Base-by-base conservation (phyloP, 2,329 filamentous ascomycete species). In the Pseudogymnoascus sp. region DNA sequence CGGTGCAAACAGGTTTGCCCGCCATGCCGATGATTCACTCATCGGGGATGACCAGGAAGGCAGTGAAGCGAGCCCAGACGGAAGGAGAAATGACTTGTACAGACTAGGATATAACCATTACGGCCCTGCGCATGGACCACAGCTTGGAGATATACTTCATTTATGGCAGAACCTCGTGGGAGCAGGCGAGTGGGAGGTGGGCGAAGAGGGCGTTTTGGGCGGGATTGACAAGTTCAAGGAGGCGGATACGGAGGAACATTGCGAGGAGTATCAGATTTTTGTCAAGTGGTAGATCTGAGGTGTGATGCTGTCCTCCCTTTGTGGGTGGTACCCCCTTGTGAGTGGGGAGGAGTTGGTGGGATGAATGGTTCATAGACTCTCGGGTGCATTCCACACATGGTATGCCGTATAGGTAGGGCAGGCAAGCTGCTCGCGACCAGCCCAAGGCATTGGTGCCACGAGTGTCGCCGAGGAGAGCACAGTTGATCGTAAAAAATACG, bases 61-160 rank as follows among this genome's bases (percentile, higher is more conserved):
- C 40, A 47, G 15, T 17, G 15, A 11, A 15, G 21, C 21, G 21
- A 21, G 21, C 21, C 41, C 41, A 17, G 9, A 10, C 5, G 59
- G 61, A 17, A 31, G 58, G 39, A 59, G 59, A 36, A 61, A 62
- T 58, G 61, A 62, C 17, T 31, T 67, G 21, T 66, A 66, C 60
- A 62, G 64, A 60, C 57, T 60, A 15, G 65, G 65, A 33, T 67
- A 65, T 44, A 47, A 47, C 31, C 66, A 62, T 35, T 67, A 65
- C 58, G 60, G 62, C 31, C 41, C 21, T 15, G 26, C 39, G 10
- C 64, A 66, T 50, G 65, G 62, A 54, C 59, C 61, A 35, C 63
- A 63, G 60, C 64, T 69, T 54, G 66, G 65, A 33, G 66, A 65
- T 41, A 76, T 71, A 10, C 62, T 71, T 31, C 59, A 66, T n/a